Evolutionary conservation across 2,329 filamentous ascomycete genomes (phyloP).

Genomic region (Penicillium sp.): DNA sequence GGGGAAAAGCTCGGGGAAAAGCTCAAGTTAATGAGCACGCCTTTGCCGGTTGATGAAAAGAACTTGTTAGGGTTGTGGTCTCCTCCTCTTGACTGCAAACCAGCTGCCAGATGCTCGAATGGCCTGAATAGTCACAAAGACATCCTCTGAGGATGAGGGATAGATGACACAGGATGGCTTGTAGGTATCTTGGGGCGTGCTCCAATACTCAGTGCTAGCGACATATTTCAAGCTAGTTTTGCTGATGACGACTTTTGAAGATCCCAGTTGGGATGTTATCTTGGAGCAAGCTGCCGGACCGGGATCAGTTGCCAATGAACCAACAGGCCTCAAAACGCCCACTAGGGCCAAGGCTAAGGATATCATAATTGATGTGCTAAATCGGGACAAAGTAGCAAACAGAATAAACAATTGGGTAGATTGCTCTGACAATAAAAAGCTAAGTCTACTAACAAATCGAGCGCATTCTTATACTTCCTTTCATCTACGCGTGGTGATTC

Average conservation of each 20-base stretch:
- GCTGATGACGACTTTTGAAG: conserved; percentile 18
- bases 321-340: conserved; percentile 14
- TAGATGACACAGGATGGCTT: conserved; percentile 28
- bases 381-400: background rate
- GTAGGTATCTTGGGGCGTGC: conserved; percentile 23
- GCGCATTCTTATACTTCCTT: background rate
- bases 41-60: conserved; percentile 25
- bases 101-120: conserved; percentile 23
- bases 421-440: too few relatives aligned
- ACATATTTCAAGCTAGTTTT: conserved; percentile 17
- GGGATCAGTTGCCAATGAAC: conserved; percentile 2
- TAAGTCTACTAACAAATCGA: background rate
- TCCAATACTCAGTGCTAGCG: conserved; percentile 27
- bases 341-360: conserved; percentile 1
- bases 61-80: conserved; percentile 31
- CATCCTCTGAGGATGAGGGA: conserved; percentile 24
- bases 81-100: conserved; percentile 29
- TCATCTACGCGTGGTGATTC: background rate
- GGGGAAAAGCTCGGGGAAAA: too few relatives aligned
- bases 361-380: conserved; percentile 4
- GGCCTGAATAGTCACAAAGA: conserved; percentile 25
- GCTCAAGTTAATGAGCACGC: conserved; percentile 26
- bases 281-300: conserved; percentile 30
- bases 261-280: conserved; percentile 54
- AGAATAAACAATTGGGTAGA: background rate